A percentile compares a stretch with the other conserved stretches of the same genome.
Evolutionary conservation across 1,284 basidiomycete species (phyloP).

Genomic region (Peniophora sp.): DNA sequence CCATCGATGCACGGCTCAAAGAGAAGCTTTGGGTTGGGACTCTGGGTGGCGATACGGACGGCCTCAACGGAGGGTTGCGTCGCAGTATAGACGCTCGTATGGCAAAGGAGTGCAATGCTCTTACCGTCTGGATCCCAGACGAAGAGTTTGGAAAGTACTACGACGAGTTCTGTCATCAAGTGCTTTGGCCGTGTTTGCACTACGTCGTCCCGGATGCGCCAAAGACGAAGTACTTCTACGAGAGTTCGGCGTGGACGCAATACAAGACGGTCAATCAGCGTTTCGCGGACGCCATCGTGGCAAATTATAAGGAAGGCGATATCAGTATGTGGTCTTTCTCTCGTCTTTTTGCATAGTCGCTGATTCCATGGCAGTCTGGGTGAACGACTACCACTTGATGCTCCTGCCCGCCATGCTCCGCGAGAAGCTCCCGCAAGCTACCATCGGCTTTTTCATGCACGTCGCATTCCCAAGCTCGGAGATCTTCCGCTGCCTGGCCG

Average conservation of each 20-base stretch:
- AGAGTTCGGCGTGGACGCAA: conserved; percentile 69
- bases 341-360: neutral
- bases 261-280: conserved; percentile 79
- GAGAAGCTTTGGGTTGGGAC: conserved; percentile 77
- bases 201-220: conserved; percentile 83
- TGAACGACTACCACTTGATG: conserved; percentile 85
- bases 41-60: conserved; percentile 61
- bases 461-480: conserved; percentile 86
- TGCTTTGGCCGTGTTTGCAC: conserved; percentile 84
- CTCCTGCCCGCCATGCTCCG: conserved; percentile 76
- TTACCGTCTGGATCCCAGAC: conserved; percentile 80
- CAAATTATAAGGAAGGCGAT: conserved; percentile 73
- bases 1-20: conserved; percentile 45
- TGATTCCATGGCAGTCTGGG: conserved; percentile 42
- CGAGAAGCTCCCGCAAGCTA: conserved; percentile 47
- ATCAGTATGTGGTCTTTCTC: conserved; percentile 39
- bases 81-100: conserved; percentile 55
- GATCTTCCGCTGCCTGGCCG: conserved; percentile 78
- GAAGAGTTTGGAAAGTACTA: conserved; percentile 72
- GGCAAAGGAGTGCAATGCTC: conserved; percentile 44
- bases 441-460: conserved; percentile 86
- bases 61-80: conserved; percentile 47
- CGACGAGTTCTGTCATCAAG: conserved; percentile 85
- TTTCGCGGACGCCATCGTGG: conserved; percentile 74
- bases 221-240: conserved; percentile 76